Percentiles rank a stretch among this genome's conserved stretches.
phyloP scores from a whole-genome alignment of 495 filamentous ascomycete genomes.

The Penicillium samsonianum region DNA sequence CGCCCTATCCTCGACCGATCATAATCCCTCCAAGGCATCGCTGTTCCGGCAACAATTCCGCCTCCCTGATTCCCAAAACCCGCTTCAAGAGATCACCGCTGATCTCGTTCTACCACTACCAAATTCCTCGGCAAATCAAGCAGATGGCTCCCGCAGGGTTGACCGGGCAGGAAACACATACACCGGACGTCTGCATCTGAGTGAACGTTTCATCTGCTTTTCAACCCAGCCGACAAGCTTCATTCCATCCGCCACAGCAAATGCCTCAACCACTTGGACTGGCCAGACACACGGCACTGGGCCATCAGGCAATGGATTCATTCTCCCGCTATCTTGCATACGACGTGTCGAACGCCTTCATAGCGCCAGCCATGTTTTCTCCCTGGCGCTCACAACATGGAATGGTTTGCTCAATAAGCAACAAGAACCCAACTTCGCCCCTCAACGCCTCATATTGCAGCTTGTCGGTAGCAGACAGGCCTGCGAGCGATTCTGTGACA shows the following conservation, averaged over 20 bases:
- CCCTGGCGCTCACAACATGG: constrained; percentile 93
- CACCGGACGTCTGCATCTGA: constrained; percentile 89
- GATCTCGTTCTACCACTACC: constrained; percentile 80
- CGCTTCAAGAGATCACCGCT: constrained; percentile 92
- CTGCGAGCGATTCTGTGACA: constrained; percentile 95
- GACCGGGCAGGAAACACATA: constrained; percentile 74
- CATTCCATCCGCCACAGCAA: constrained; percentile 69
- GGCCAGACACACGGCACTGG: constrained; percentile 88
- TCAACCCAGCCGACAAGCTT: constrained; percentile 91
- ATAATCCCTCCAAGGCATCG: constrained; percentile 82
- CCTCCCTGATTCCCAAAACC: constrained; percentile 86
- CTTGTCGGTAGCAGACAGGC: constrained; percentile 83
- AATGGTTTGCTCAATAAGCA: constrained; percentile 66
- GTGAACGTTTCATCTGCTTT: constrained; percentile 93
- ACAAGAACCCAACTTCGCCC: constrained; percentile 55
- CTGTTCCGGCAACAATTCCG: constrained; percentile 97
- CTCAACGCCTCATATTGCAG: constrained; percentile 85
- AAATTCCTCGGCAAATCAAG: constrained; percentile 52
- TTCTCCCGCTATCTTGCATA: constrained; percentile 88
- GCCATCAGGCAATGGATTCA: constrained; percentile 95
- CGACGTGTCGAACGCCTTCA: constrained; percentile 89
- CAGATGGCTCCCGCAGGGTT: constrained; percentile 61
- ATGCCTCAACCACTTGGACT: constrained; percentile 74
- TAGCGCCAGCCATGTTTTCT: constrained; percentile 87
- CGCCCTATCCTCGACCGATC: constrained; percentile 66